Evolutionary conservation across 306 rosid genomes (phyloP).

Genomic region (Fragaria ananassa): DNA sequence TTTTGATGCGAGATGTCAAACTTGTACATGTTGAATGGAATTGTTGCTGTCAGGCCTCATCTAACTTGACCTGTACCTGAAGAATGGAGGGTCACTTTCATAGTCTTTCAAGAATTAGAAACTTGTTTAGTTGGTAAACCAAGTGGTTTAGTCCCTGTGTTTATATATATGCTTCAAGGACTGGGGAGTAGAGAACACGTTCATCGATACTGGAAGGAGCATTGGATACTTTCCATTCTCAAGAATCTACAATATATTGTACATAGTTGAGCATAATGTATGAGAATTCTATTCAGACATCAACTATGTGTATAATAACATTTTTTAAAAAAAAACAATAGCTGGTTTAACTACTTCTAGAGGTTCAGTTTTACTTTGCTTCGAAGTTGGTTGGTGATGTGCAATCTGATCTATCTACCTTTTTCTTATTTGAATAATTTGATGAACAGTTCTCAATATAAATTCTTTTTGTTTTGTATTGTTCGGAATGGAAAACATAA

Average conservation of each 20-base stretch:
- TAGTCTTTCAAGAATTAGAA: neutral
- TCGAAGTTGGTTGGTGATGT: neutral
- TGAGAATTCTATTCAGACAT: neutral
- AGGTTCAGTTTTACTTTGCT: too few species aligned
- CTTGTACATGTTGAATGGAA: neutral
- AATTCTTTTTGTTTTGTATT: neutral
- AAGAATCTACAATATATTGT: neutral
- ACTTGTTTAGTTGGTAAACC: neutral
- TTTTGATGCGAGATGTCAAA: neutral
- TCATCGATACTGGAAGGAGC: neutral
- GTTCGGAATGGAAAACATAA: neutral
- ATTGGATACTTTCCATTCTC: neutral
- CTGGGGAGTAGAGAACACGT: neutral
- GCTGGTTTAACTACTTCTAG: too few species aligned
- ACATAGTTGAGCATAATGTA: neutral
- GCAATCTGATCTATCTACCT: neutral
- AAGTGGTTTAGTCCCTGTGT: slow-evolving; percentile 1
- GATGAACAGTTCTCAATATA: neutral
- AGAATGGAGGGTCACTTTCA: slow-evolving; percentile 1
- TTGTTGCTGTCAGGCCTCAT: neutral
- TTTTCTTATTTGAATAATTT: neutral
- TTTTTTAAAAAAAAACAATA: neutral
- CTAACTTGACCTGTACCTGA: neutral
- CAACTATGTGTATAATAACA: neutral
- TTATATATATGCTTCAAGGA: neutral